These are phyloP conservation scores for Microbotryum scabiosae DNA, from an alignment of 1,284 basidiomycete genomes.

Conservation along the genomic window DNA sequence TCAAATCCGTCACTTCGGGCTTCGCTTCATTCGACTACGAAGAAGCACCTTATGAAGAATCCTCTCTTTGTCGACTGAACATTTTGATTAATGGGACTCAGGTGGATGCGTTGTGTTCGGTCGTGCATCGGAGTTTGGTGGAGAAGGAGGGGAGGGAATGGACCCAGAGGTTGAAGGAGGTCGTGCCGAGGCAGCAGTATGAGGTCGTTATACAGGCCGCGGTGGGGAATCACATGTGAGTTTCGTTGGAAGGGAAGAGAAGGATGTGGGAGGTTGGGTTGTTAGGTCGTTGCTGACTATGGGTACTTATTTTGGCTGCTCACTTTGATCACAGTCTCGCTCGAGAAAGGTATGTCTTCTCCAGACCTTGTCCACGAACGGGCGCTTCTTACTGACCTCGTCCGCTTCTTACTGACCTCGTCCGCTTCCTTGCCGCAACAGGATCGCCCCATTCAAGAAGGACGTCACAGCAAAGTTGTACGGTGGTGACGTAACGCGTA, in stretches of 20 bases:
- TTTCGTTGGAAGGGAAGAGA: too few relatives aligned
- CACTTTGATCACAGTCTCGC: slow-evolving; percentile 67
- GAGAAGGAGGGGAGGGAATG: slow-evolving; percentile 65
- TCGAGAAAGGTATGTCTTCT: slow-evolving; percentile 54
- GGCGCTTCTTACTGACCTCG: neutral
- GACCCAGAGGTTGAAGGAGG: slow-evolving; percentile 79
- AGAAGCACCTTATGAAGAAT: slow-evolving; percentile 71
- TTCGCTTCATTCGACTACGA: slow-evolving; percentile 54
- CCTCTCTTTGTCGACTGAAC: slow-evolving; percentile 74
- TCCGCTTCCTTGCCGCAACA: too few relatives aligned
- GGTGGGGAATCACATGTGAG: slow-evolving; percentile 48
- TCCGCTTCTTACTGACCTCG: neutral
- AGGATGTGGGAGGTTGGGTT: too few relatives aligned
- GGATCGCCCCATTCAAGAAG: slow-evolving; percentile 73
- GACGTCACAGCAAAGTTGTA: slow-evolving; percentile 53
- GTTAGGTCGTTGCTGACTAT: too few relatives aligned
- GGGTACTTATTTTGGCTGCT: too few relatives aligned
- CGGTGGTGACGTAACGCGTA: slow-evolving; percentile 27
- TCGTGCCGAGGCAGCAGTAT: slow-evolving; percentile 85
- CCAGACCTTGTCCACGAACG: slow-evolving; percentile 3
- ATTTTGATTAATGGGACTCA: slow-evolving; percentile 78
- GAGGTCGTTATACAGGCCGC: slow-evolving; percentile 51
- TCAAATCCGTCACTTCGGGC: slow-evolving; percentile 51
- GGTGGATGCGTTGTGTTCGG: slow-evolving; percentile 74
- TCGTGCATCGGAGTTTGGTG: slow-evolving; percentile 64